Percentiles rank a stretch among this genome's conserved stretches.
Conservation (phyloP, 1,284 basidiomycete species). For the Rhizoctonia solani region DNA sequence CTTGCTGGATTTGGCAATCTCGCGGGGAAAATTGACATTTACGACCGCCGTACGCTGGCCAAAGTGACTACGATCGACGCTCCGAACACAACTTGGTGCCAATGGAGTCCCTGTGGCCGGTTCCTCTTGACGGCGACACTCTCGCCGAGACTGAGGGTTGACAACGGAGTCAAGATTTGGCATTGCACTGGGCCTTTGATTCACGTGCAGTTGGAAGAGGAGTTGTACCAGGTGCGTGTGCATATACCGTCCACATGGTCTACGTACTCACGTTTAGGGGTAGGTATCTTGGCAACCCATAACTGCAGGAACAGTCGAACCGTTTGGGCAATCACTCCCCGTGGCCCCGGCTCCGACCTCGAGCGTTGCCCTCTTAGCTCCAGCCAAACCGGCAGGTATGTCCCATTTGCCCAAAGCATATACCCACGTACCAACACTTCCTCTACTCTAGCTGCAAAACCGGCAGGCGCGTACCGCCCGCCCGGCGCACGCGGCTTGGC, state of each 20-base stretch:
- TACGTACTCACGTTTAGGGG: neutral
- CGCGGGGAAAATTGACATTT: conserved; percentile 90
- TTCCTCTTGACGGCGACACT: conserved; percentile 93
- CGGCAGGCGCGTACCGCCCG: conserved; percentile 84
- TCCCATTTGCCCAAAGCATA: conserved; percentile 13
- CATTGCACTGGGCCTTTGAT: conserved; percentile 87
- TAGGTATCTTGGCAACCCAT: conserved; percentile 78
- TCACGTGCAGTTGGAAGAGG: conserved; percentile 76
- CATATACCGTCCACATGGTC: neutral
- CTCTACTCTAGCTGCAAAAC: conserved; percentile 50
- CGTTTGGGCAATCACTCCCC: conserved; percentile 78
- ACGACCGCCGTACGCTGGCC: conserved; percentile 83
- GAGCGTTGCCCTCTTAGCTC: conserved; percentile 54
- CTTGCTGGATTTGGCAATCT: conserved; percentile 96
- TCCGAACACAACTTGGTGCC: conserved; percentile 90
- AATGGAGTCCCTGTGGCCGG: conserved; percentile 94
- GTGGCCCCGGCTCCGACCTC: conserved; percentile 72
- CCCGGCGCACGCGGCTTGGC: conserved; percentile 88
- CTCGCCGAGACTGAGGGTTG: conserved; percentile 91
- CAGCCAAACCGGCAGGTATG: conserved; percentile 48
- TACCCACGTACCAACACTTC: neutral
- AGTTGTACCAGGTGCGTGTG: conserved; percentile 73
- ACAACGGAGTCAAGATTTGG: conserved; percentile 97
- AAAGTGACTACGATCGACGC: conserved; percentile 90
- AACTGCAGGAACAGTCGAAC: conserved; percentile 45